phyloP scores from a whole-genome alignment of 1,284 basidiomycete genomes.

The Entoloma clypeatum region DNA sequence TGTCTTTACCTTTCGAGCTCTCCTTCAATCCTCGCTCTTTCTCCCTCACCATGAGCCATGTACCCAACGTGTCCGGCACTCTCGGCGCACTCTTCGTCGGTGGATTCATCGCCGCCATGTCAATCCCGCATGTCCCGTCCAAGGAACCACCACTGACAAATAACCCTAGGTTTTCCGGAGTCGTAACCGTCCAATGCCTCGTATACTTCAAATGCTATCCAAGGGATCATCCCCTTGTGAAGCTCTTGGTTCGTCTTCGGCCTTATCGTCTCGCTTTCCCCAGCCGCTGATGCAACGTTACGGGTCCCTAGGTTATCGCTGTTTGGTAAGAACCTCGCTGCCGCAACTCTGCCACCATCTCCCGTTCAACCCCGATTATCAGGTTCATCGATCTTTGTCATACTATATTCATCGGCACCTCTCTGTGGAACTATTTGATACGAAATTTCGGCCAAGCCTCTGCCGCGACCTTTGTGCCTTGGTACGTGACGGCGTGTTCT shows the following conservation, averaged over 20 bases:
- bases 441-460: conserved; percentile 32
- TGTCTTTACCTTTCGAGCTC: too few relatives aligned
- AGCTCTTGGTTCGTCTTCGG: conserved; percentile 32
- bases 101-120: conserved; percentile 37
- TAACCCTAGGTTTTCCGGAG: conserved; percentile 38
- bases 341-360: neutral
- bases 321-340: conserved; percentile 24
- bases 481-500: conserved; percentile 24
- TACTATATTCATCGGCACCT: conserved; percentile 32
- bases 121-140: conserved; percentile 1
- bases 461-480: conserved; percentile 34
- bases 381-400: conserved; percentile 39
- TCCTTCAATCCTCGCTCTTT: too few relatives aligned
- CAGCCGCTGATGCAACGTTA: neutral
- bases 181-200: conserved; percentile 40
- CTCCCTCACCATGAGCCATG: neutral
- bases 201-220: conserved; percentile 43
- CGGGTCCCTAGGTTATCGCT: conserved; percentile 21
- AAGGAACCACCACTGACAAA: neutral
- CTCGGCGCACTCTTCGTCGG: conserved; percentile 43
- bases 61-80: conserved; percentile 27
- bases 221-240: conserved; percentile 29
- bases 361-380: neutral
- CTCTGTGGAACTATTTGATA: conserved; percentile 39
- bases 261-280: neutral